Evolutionary conservation across 139 green algal species (phyloP).

Genomic region (Pedinophyceae sp.): DNA sequence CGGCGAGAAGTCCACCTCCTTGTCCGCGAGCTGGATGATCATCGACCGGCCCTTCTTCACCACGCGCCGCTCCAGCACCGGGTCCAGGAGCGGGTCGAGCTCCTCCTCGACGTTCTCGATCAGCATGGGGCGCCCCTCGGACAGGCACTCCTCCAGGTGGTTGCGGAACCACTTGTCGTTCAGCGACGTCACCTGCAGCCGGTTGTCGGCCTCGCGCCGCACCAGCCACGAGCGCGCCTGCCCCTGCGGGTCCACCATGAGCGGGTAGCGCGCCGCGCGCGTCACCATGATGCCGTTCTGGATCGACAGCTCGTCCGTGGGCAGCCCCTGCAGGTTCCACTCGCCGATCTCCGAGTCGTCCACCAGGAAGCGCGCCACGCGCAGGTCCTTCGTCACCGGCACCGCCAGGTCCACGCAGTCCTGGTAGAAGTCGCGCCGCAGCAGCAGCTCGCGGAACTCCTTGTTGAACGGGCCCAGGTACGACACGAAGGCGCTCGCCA

Average conservation of each 20-base stretch:
- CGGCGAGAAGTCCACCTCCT: constrained; percentile 77
- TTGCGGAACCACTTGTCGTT: constrained; percentile 75
- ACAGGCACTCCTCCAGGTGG: constrained; percentile 79
- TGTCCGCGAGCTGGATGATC: constrained; percentile 58
- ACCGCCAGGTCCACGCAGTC: constrained; percentile 55
- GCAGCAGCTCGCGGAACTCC: constrained; percentile 78
- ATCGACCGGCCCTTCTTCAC: constrained; percentile 43
- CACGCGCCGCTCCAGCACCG: constrained; percentile 67
- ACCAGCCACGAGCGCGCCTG: constrained; percentile 70
- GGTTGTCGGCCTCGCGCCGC: constrained; percentile 61
- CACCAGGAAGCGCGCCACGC: constrained; percentile 70
- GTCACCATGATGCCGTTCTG: constrained; percentile 94
- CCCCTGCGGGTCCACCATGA: constrained; percentile 81
- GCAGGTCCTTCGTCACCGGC: constrained; percentile 55
- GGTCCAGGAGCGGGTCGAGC: constrained; percentile 80
- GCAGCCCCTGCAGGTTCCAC: constrained; percentile 83
- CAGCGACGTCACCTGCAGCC: constrained; percentile 61
- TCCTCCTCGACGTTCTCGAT: constrained; percentile 93
- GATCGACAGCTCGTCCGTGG: constrained; percentile 78
- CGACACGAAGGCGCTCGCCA: constrained; percentile 67
- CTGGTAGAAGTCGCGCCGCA: constrained; percentile 61
- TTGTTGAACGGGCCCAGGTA: constrained; percentile 91
- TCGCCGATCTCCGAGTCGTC: constrained; percentile 75
- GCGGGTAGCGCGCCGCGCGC: constrained; percentile 57
- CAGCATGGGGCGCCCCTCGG: constrained; percentile 74